Conservation (phyloP, 2,329 filamentous ascomycete genomes). For the Monilinia polystroma region DNA sequence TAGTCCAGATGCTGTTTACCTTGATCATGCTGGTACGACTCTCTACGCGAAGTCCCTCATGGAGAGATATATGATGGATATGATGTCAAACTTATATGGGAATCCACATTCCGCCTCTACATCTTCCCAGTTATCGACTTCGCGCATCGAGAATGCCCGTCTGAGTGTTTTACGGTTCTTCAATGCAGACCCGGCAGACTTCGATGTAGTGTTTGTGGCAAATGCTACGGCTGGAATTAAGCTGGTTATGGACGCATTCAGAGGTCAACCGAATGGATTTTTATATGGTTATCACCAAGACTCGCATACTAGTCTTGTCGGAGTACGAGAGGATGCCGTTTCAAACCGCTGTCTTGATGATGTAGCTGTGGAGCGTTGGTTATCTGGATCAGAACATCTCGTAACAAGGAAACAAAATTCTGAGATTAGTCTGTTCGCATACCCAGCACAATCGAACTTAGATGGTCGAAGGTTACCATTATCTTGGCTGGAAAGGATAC, state of each 20-base stretch:
- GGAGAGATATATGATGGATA: conserved; percentile 68
- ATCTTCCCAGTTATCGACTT: conserved; percentile 74
- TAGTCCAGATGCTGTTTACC: conserved; percentile 52
- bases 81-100: conserved; percentile 77
- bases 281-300: conserved; percentile 80
- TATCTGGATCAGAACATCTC: conserved; percentile 46
- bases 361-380: conserved; percentile 63
- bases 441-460: conserved; percentile 55
- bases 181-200: conserved; percentile 75
- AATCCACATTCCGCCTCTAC: conserved; percentile 88
- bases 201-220: conserved; percentile 86
- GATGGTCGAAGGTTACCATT: conserved; percentile 68
- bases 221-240: conserved; percentile 93
- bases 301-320: conserved; percentile 84
- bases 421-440: conserved; percentile 64
- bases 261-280: conserved; percentile 68
- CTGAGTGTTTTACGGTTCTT: conserved; percentile 72
- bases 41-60: conserved; percentile 77
- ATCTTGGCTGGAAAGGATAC: conserved; percentile 59
- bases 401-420: conserved; percentile 32
- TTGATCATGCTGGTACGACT: conserved; percentile 96
- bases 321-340: conserved; percentile 69
- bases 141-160: conserved; percentile 73
- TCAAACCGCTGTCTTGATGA: conserved; percentile 67
- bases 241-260: conserved; percentile 75